These are phyloP conservation scores for Cladophialophora carrionii DNA, from an alignment of 2,329 filamentous ascomycete genomes.

Conservation along the genomic window DNA sequence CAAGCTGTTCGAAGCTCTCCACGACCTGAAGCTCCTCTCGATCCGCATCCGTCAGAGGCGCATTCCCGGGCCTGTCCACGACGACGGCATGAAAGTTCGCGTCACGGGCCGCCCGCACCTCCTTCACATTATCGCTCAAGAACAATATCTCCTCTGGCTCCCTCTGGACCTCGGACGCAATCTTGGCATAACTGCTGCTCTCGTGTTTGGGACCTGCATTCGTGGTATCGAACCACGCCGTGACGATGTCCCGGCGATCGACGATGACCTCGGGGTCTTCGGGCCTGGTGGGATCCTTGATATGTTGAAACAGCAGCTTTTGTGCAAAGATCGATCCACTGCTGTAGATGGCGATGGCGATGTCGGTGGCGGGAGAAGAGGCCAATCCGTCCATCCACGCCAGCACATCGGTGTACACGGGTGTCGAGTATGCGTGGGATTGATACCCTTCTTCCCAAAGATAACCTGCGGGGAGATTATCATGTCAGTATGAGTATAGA, in stretches of 20 bases:
- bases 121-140: constrained; percentile 35
- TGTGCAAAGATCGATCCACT: constrained; percentile 36
- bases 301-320: constrained; percentile 34
- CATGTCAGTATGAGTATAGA: neutral
- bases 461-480: constrained; percentile 22
- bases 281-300: constrained; percentile 21
- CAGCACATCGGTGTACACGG: constrained; percentile 31
- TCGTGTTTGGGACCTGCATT: constrained; percentile 36
- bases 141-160: constrained; percentile 29
- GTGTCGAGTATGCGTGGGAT: constrained; percentile 29
- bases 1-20: constrained; percentile 30
- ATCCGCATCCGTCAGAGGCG: constrained; percentile 23
- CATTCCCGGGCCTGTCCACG: constrained; percentile 34
- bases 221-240: constrained; percentile 34
- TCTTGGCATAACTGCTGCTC: constrained; percentile 28
- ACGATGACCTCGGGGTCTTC: constrained; percentile 16
- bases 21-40: constrained; percentile 25
- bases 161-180: constrained; percentile 25
- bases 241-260: constrained; percentile 19
- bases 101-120: constrained; percentile 29
- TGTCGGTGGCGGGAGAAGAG: neutral
- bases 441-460: constrained; percentile 35
- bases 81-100: constrained; percentile 30
- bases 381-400: constrained; percentile 22
- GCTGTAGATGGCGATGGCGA: constrained; percentile 32